These are phyloP conservation scores for Setomelanomma holmii DNA, from an alignment of 2,329 filamentous ascomycete genomes.

Conservation along the genomic window DNA sequence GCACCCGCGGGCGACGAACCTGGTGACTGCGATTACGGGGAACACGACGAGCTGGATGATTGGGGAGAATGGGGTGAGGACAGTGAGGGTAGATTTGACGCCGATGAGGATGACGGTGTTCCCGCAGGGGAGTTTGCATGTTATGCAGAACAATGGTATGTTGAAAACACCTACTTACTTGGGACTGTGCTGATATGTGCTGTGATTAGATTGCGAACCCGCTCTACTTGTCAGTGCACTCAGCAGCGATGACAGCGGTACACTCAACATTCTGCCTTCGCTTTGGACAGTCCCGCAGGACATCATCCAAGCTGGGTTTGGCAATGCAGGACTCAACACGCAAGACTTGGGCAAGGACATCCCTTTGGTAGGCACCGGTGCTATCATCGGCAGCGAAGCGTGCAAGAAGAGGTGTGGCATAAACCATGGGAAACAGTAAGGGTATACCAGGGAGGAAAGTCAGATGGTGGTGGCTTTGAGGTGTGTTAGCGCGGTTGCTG, in stretches of 20 bases:
- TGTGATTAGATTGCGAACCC: constrained; percentile 57
- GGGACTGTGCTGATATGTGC: too few species aligned
- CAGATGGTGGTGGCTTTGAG: neutral
- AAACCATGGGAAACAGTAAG: constrained; percentile 1
- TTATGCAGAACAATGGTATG: constrained; percentile 59
- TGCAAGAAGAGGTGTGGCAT: constrained; percentile 49
- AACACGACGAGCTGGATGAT: constrained; percentile 61
- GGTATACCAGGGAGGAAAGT: neutral
- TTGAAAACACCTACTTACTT: constrained; percentile 6
- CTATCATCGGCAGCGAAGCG: constrained; percentile 49
- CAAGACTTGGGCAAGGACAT: constrained; percentile 42
- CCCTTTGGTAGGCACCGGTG: constrained; percentile 52
- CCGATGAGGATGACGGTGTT: constrained; percentile 60
- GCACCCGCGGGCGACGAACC: constrained; percentile 59
- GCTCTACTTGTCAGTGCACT: constrained; percentile 59
- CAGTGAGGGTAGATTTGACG: constrained; percentile 51
- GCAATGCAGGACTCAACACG: constrained; percentile 42
- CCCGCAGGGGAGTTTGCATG: constrained; percentile 56
- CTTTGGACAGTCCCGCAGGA: constrained; percentile 52
- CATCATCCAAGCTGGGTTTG: constrained; percentile 55
- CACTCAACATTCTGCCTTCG: constrained; percentile 55
- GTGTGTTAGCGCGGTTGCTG: neutral
- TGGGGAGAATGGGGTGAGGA: constrained; percentile 58
- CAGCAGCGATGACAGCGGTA: constrained; percentile 59
- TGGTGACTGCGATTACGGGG: constrained; percentile 57